These are phyloP conservation scores for Filosporella fistucella DNA, from an alignment of 495 filamentous ascomycete genomes.

Conservation along the genomic window DNA sequence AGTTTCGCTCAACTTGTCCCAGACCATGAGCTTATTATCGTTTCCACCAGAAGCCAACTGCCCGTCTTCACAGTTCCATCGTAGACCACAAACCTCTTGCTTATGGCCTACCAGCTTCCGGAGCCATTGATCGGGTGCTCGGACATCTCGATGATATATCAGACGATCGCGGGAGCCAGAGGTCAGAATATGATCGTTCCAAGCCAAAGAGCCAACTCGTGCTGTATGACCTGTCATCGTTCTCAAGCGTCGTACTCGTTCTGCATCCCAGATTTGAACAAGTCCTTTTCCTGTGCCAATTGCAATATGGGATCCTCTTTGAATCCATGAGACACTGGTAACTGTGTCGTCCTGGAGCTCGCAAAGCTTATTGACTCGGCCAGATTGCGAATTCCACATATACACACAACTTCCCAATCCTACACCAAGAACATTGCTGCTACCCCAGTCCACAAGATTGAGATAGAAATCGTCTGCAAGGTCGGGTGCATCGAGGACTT, in stretches of 20 bases:
- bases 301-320: conserved; percentile 88
- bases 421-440: conserved; percentile 86
- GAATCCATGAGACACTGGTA: conserved; percentile 97
- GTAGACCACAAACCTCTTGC: conserved; percentile 96
- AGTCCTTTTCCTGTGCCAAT: conserved; percentile 92
- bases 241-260: conserved; percentile 73
- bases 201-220: conserved; percentile 85
- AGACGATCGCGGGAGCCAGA: conserved; percentile 90
- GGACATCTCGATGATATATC: conserved; percentile 93
- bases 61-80: conserved; percentile 93
- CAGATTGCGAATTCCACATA: conserved; percentile 92
- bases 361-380: conserved; percentile 86
- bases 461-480: conserved; percentile 96
- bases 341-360: conserved; percentile 91
- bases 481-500: conserved; percentile 94
- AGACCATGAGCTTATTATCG: conserved; percentile 97
- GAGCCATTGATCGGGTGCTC: conserved; percentile 85
- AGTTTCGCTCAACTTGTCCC: conserved; percentile 86
- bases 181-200: conserved; percentile 96
- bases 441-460: conserved; percentile 98
- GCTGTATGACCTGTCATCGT: conserved; percentile 96
- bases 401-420: conserved; percentile 93
- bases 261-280: conserved; percentile 97
- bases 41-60: conserved; percentile 96
- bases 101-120: conserved; percentile 88